phyloP scores from a whole-genome alignment of 192 early-diverging fungal species.

The Fimicolochytrium jonesii region DNA sequence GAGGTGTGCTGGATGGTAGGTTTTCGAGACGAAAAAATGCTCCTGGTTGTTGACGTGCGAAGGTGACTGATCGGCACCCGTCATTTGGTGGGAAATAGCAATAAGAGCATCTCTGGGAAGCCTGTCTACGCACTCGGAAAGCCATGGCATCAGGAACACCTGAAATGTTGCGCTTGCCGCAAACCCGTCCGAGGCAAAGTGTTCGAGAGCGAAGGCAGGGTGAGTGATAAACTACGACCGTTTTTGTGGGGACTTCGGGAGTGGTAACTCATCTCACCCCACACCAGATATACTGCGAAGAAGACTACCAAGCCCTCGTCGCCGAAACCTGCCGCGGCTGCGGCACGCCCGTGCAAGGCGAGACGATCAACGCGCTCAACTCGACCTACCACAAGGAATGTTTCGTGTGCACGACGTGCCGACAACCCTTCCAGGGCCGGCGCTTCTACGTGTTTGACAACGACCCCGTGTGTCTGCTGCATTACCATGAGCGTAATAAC shows the following conservation, averaged over 20 bases:
- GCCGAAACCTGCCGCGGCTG: slow-evolving; percentile 67
- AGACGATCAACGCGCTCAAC: slow-evolving; percentile 69
- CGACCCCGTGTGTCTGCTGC: slow-evolving; percentile 75
- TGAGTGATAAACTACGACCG: not conserved
- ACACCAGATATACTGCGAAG: slow-evolving; percentile 59
- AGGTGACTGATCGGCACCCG: too few species aligned
- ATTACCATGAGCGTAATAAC: slow-evolving; percentile 83
- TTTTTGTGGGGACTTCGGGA: not conserved
- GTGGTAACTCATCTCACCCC: too few species aligned
- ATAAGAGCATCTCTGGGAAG: slow-evolving; percentile 55
- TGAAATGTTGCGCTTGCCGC: slow-evolving; percentile 27
- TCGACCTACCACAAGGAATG: slow-evolving; percentile 70
- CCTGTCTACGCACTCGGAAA: slow-evolving; percentile 32
- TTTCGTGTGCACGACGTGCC: slow-evolving; percentile 70
- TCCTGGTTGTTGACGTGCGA: too few species aligned
- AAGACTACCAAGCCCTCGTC: slow-evolving; percentile 63
- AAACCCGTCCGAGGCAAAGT: slow-evolving; percentile 29
- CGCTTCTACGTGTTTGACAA: slow-evolving; percentile 87
- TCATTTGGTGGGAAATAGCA: too few species aligned
- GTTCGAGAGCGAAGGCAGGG: slow-evolving; percentile 52
- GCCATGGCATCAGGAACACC: slow-evolving; percentile 34
- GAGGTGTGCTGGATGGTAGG: slow-evolving; percentile 55
- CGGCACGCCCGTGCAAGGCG: slow-evolving; percentile 57
- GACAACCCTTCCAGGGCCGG: slow-evolving; percentile 67
- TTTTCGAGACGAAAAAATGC: slow-evolving; percentile 35